Base-by-base conservation (phyloP, 257 asterid species). In the Sherardia arvensis region DNA sequence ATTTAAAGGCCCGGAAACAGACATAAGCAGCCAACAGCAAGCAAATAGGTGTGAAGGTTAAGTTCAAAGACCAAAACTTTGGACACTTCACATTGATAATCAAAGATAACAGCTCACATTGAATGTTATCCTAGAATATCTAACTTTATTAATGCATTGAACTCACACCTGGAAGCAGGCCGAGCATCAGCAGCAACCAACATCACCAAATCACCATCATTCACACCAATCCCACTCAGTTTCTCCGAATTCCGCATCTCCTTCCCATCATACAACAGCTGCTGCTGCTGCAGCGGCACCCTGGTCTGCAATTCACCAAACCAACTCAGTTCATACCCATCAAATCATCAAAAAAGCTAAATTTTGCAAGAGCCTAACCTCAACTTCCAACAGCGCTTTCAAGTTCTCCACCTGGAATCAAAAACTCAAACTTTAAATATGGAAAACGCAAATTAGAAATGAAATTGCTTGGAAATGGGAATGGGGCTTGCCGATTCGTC, bases 371-470 rank as follows among this genome's bases (percentile, higher is more conserved):
- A 32, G 64, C 67, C 84, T 57, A 53, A 92, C 99, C 99, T 93
- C 99, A 73, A 93, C 97, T 78, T 93, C 99, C 75, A 93, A 79
- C 49, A 93, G 77, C 73, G 96, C 97, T 81, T 93, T 93, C 83
- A 93, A 71, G 81, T 93, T 93, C 85, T 93, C 99, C 59, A 93
- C 99, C 99, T 90, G 87, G 12, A 29, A 64, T 59, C 45, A 64
- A 55, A 61, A 53, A 34, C 47, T 45, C 1, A 51, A 49, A 64
- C 28, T 7, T 45, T 59, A 11, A 8, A 3, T 7, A 5, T 9
- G 30, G 33, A 62, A 27, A 18, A 27, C n/a, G n/a, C 36, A 36
- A 61, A 22, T 6, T 7, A 8, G 32, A 21, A 28, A 54, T 26
- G 53, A 57, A 70, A 58, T 58, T 17, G 23, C 5, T 8, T 36